Evolutionary conservation across 2,329 filamentous ascomycete species (phyloP), one percentile per base, ranked within the genome.

Genomic region (Ascochyta rabiei): DNA sequence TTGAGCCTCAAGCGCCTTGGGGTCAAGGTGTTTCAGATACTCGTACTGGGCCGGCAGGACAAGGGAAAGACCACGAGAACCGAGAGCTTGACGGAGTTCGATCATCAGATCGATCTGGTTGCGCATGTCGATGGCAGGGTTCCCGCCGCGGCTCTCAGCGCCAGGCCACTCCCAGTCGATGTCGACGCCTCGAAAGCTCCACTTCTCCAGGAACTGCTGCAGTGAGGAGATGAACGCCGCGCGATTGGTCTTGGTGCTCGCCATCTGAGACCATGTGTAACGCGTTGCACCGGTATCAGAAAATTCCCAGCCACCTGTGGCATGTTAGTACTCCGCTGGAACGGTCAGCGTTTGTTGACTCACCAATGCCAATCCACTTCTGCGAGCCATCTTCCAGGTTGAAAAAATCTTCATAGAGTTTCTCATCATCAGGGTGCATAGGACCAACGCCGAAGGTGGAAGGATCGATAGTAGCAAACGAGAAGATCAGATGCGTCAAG

Each of bases 131-230:
- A 47, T 52, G 2, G 65, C 69, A 0, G 64, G 28, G 0, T 50
- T 57, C 1, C 80, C 80, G 6, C 64, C 63, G 4, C 77, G 69
- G 24, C 78, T 76, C 13, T 53, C 30, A 3, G 63, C 55, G 6
- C 58, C 67, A 13, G 68, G 71, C 15, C 71, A 66, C 3, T 77
- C 76, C 80, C 79, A 82, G 56, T 82, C 77, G n/a, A 82, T 60
- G 45, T 82, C 79, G 2, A 80, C 66, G 1, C 67, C 64, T 3
- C 79, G 75, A 45, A 82, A 80, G 2, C 68, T 69, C 58, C 79
- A 80, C 6, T 66, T 72, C 1, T 60, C 28, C 62, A 82, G 69
- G 58, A 82, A 81, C 1, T 50, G 42, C 2, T 75, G 51, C 0
- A 80, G 56, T 0, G 69, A 74, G 1, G 63, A 53, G 48, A 77